phyloP scores from a whole-genome alignment of 208 protist species.

The Crithidia brevicula region DNA sequence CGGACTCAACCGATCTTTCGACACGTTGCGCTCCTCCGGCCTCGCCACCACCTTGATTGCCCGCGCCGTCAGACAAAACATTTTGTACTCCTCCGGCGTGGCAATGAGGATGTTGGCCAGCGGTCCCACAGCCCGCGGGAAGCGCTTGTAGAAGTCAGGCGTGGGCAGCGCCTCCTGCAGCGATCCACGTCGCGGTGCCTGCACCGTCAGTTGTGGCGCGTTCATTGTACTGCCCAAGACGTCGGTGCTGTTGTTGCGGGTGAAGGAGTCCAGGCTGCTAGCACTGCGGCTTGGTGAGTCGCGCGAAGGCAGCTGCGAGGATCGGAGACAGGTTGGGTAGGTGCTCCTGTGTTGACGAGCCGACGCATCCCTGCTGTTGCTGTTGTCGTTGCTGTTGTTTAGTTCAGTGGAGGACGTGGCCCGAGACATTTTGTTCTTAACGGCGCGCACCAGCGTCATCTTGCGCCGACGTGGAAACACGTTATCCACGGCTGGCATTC shows the following conservation, averaged over 20 bases:
- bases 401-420: no score
- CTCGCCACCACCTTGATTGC: background rate
- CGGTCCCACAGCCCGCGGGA: conserved; percentile 8
- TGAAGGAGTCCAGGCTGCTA: background rate
- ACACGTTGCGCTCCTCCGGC: background rate
- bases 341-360: no score
- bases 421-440: no score
- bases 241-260: background rate
- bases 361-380: no score
- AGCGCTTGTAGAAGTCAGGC: conserved; percentile 4
- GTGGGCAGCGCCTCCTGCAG: conserved; percentile 1
- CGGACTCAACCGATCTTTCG: background rate
- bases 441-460: no score
- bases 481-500: no score
- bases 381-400: no score
- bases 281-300: background rate
- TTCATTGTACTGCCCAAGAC: background rate
- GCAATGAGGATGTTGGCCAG: conserved; percentile 8
- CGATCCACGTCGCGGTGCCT: background rate
- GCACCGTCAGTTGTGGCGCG: background rate
- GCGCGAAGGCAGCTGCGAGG: background rate
- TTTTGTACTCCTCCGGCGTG: background rate
- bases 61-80: background rate
- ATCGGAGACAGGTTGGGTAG: background rate
- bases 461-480: no score